Evolutionary conservation across 371 early-diverging fungal species (phyloP), one percentile per base, ranked within the genome.

Genomic region (Rhizopus sp.): DNA sequence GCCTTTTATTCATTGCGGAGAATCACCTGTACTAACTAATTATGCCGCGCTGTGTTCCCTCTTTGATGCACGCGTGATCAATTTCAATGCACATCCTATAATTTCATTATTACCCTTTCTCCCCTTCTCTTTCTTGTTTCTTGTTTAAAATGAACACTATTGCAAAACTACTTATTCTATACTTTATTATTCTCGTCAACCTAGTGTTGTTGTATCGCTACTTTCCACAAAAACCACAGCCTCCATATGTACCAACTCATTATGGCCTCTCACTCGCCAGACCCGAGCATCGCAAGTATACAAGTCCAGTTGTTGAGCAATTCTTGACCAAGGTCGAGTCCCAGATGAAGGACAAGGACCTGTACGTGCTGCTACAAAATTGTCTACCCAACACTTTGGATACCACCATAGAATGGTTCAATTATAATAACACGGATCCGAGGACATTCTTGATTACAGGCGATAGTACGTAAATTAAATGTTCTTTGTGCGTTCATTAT

Each of bases 301-400:
- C 49, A 5, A 74, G 78, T 52, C 33, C 44, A 37, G 62, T 56
- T 0, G 47, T 73, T 9, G 78, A 72, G 5, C 61, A 73, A 8
- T 64, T 61, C 37, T 50, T 73, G 6, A 29, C 32, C 1, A 40
- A 52, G 4, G 47, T 60, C 6, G 59, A 61, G n/a, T n/a, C 53
- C 3, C 40, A 33, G 5, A 66, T 75, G 63, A 60, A 53, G 15
- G 77, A 76, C 46, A 62, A 48, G 42, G 79, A 77, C 46, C 41
- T 84, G 3, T 75, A 73, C n/a, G 57, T 55, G 7, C 42, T 84
- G 17, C 62, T 84, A 42, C 65, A 72, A 46, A 81, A 78, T 46
- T 82, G 81, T 60, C 66, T 73, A 30, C 82, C 84, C 2, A 84
- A 84, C 59, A 82, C 84, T 3, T 57, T 83, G 15, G 83, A 83